Evolutionary conservation across 75 land plant species (phyloP), one percentile per base, ranked within the genome.

Genomic region (Isoetes taiwanensis): DNA sequence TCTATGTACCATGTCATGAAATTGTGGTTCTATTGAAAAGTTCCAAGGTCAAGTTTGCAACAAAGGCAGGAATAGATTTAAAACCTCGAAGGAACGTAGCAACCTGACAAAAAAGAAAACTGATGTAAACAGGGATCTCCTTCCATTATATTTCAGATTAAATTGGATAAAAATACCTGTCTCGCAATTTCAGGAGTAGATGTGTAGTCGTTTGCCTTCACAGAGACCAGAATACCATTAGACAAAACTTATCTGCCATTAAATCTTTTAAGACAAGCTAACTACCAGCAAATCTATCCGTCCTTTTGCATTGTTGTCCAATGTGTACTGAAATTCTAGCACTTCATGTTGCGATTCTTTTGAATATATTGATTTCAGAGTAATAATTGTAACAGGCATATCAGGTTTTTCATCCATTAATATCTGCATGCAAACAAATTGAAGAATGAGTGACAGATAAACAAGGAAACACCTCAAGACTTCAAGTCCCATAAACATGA

Each of bases 11-110:
- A n/a, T n/a, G n/a, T 61, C 16, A 59, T 12, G 26, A 42, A 43
- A 80, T 32, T 30, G 96, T 89, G n/a, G 79, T 69, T 64, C 61
- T 82, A 62, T 89, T 79, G 72, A 89, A 89, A 16, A 84, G 80
- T 42, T 89, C 96, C 66, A 85, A 63, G 1, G 91, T 85, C 21
- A 85, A 65, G 60, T 89, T 89, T 10, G 96, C 96, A 6, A 84
- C 82, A 54, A 89, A 89, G 37, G 86, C 96, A 34, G 96, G 96
- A 64, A 82, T 77, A 28, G 96, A 85, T 41, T 89, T 86, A 71
- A 76, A 58, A 62, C 75, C 85, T 42, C 71, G 59, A 35, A 85
- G 41, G 66, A 78, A 89, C 28, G 82, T 73, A 8, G 79, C 82
- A 55, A 89, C 77, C 96, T 89, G 80, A 56, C 50, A 61, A 52